These are phyloP conservation scores for Chytriomyces sp. DNA, from an alignment of 192 early-diverging fungal species.

Conservation along the genomic window DNA sequence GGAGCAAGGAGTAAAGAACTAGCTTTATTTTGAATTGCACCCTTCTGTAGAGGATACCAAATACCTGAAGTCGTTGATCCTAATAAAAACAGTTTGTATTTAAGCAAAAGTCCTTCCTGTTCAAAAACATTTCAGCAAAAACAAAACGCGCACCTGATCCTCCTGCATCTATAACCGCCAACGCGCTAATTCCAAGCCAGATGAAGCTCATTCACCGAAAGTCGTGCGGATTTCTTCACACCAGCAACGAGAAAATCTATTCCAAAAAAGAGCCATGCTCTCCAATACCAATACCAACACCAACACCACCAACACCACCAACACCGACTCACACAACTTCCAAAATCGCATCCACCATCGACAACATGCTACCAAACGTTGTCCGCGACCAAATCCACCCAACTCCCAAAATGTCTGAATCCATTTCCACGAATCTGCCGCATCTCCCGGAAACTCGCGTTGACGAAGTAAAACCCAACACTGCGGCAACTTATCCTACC, in stretches of 20 bases:
- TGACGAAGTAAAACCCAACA: neutral
- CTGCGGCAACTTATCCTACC: neutral
- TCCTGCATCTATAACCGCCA: neutral
- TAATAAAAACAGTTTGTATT: neutral
- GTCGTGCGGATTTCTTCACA: neutral
- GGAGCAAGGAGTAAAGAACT: neutral
- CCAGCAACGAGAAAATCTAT: neutral
- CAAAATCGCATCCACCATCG: neutral
- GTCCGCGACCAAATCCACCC: neutral
- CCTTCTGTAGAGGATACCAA: neutral
- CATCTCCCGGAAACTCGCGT: neutral
- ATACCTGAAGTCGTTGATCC: too few species aligned
- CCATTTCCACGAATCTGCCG: neutral
- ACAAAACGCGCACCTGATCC: neutral
- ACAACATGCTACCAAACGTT: neutral
- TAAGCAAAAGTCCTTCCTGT: neutral
- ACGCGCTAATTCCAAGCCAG: neutral
- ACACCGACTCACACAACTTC: neutral
- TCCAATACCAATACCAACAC: neutral
- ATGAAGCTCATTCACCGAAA: neutral
- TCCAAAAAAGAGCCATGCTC: neutral
- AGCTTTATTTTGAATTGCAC: neutral
- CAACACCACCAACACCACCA: neutral
- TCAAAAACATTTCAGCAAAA: neutral
- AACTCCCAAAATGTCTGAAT: neutral